A percentile compares a stretch with the other conserved stretches of the same genome.
Evolutionary conservation across 2,329 filamentous ascomycete genomes (phyloP).

Genomic region (Hypoxylon sp.): DNA sequence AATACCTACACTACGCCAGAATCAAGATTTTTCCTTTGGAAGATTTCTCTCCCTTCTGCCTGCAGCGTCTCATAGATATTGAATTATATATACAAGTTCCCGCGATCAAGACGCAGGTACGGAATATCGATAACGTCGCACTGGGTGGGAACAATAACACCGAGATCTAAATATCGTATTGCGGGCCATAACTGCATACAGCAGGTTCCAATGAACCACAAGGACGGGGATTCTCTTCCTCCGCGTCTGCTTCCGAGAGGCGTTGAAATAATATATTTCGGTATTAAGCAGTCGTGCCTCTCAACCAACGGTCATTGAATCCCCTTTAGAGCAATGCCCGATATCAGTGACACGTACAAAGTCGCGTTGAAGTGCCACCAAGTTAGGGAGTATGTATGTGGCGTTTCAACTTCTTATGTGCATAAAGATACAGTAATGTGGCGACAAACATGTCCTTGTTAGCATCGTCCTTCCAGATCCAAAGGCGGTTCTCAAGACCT

Average conservation of each 20-base stretch:
- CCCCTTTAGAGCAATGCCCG: slow-evolving; percentile 1
- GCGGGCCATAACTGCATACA: slow-evolving; percentile 25
- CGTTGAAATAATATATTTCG: not conserved
- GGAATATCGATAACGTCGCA: slow-evolving; percentile 25
- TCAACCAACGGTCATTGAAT: slow-evolving; percentile 11
- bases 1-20: slow-evolving; percentile 1
- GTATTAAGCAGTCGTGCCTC: slow-evolving; percentile 24
- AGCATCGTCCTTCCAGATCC: not conserved
- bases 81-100: slow-evolving; percentile 11
- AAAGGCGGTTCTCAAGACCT: not conserved
- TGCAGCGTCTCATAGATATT: slow-evolving; percentile 35
- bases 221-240: slow-evolving; percentile 17
- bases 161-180: slow-evolving; percentile 29
- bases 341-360: slow-evolving; percentile 14
- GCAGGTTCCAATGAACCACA: slow-evolving; percentile 10
- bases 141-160: slow-evolving; percentile 32
- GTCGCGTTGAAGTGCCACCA: slow-evolving; percentile 12
- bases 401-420: slow-evolving; percentile 27
- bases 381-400: slow-evolving; percentile 1
- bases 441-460: not conserved
- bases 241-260: slow-evolving; percentile 13
- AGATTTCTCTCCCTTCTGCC: slow-evolving; percentile 13
- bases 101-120: slow-evolving; percentile 13
- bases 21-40: slow-evolving; percentile 1
- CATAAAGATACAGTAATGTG: slow-evolving; percentile 23